Base-by-base conservation (phyloP, 768 basidiomycete genomes). In the Russula griseocarnosa region DNA sequence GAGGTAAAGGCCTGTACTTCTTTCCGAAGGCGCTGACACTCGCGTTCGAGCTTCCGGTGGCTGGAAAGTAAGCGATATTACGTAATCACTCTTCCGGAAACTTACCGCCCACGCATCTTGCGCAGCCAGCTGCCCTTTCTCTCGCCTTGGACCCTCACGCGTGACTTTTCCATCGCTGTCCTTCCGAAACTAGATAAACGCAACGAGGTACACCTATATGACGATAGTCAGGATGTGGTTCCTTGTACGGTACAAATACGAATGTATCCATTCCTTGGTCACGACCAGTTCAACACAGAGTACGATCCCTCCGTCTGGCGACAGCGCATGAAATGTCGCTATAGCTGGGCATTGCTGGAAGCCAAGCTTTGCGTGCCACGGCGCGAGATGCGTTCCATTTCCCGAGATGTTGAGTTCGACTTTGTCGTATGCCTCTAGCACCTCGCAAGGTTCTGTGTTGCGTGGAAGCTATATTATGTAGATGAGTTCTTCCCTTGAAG, bases 361-460 rank as follows among this genome's bases (percentile, higher is more conserved):
- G 8, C 97, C 97, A 7, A 99, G 81, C 68, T 87, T 91, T 1
- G 86, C 79, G 71, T 97, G 84, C 97, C 97, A 99, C 0, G 86
- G 82, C 5, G 88, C 90, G 58, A 95, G 78, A 66, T 90, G 87
- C 1, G 92, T 86, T 0, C 91, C 90, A 73, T 99, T 99, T 3
- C 92, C 94, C 4, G 82, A 79, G 20, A 99, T 74, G 24, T 82
- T 71, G 22, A 99, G 79, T 54, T 79, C 80, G 26, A 82, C 83
- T 7, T 81, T 85, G 63, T 83, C 76, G 68, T 90, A 88, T 1
- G 90, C 91, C 65, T 94, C 89, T 28, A 98, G 78, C 2, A 92
- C 83, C 61, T 98, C 94, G 5, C 79, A 79, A 0, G 91, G 87
- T 10, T 97, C 94, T 69, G 87, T 87, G 18, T 53, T 55, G 20